Base-by-base conservation (phyloP, 2,329 filamentous ascomycete genomes). In the Claviceps quebecensis region DNA sequence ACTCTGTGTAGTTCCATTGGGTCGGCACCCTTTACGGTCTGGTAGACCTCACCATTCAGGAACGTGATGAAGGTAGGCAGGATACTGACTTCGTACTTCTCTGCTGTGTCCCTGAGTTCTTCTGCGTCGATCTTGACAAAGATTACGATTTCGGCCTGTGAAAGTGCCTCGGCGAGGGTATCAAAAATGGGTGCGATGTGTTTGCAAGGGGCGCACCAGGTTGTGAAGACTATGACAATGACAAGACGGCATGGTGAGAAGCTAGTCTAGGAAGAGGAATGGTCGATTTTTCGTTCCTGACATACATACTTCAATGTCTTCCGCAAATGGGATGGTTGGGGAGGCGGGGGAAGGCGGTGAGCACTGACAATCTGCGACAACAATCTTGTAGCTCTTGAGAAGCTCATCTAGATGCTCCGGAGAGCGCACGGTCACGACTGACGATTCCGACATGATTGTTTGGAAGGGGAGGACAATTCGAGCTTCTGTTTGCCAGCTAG, bases 51-150 rank as follows among this genome's bases (percentile, higher is more conserved):
- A 58, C 82, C 84, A 62, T 84, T 77, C 60, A 84, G 84, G 72
- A 87, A 94, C 61, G 96, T 77, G 62, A 97, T 78, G 67, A 97
- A 95, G n/a, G 90, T 95, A 8, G 93, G 93, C 63, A 91, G 82
- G 68, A 80, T 78, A 19, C 80, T 82, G 62, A 97, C 75, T 56
- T 74, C 73, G 70, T 95, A 93, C 58, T 81, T 79, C 54, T 77
- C 65, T 16, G 86, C 80, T 56, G 97, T 79, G 39, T 87, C 81
- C 61, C 80, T 74, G 64, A 93, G 85, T 48, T 76, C 68, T 59
- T 95, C 88, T 54, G 81, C 84, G 73, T 97, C 83, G 71, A 96
- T 77, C 72, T 93, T 95, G 65, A 81, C 81, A 66, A 97, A 96
- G 37, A 83, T 86, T 59, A 95, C 83, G 57, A 77, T 72, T 58